phyloP scores from a whole-genome alignment of 495 filamentous ascomycete species.

The Hypoxylon intermedium region DNA sequence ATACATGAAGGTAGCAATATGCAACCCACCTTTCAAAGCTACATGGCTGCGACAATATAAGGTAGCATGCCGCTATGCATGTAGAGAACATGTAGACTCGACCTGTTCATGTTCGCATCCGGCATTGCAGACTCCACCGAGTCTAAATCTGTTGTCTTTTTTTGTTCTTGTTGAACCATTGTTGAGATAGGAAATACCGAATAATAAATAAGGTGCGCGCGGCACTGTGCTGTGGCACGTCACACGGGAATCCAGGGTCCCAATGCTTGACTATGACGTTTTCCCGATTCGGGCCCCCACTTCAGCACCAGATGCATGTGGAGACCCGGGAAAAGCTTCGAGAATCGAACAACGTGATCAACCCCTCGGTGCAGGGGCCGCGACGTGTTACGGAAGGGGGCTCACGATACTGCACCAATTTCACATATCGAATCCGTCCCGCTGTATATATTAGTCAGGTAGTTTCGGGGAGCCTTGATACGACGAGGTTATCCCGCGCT shows the following conservation, averaged over 20 bases:
- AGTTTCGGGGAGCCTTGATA: neutral
- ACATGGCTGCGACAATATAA: conserved; percentile 19
- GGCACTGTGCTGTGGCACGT: conserved; percentile 38
- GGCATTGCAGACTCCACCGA: conserved; percentile 12
- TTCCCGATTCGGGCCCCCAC: conserved; percentile 36
- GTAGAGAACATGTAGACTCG: conserved; percentile 21
- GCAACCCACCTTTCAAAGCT: conserved; percentile 19
- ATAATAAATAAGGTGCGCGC: conserved; percentile 3
- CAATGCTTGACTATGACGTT: conserved; percentile 37
- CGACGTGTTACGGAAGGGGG: conserved; percentile 25
- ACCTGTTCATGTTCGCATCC: conserved; percentile 24
- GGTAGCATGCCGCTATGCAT: conserved; percentile 23
- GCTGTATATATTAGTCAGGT: neutral
- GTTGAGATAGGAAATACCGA: neutral
- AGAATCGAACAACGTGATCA: conserved; percentile 40
- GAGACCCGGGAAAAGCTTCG: conserved; percentile 40
- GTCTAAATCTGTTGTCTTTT: conserved; percentile 22
- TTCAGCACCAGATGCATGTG: conserved; percentile 37
- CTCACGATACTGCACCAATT: conserved; percentile 22
- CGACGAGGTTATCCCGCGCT: conserved; percentile 1
- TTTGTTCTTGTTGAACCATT: neutral
- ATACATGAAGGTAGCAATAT: neutral
- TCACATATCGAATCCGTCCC: neutral
- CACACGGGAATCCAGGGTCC: conserved; percentile 36
- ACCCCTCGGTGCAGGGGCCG: conserved; percentile 36